Evolutionary conservation across 1,284 basidiomycete species (phyloP).

Genomic region (Irpex sp.): DNA sequence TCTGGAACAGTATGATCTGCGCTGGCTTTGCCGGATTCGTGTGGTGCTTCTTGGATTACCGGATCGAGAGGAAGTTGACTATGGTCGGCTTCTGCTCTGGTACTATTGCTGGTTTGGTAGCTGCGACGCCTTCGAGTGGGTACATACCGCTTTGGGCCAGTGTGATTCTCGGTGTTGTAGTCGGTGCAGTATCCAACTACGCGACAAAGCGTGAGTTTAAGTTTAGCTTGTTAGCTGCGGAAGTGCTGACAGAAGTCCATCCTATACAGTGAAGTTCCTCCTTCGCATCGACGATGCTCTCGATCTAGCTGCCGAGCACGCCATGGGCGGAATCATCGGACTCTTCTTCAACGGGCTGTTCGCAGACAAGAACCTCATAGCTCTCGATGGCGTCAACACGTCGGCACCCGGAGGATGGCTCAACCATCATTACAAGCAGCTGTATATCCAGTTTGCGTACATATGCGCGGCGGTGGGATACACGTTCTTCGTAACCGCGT

Average conservation of each 20-base stretch:
- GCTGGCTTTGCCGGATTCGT: conserved; percentile 76
- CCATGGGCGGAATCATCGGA: conserved; percentile 85
- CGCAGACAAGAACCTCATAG: conserved; percentile 58
- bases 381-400: conserved; percentile 76
- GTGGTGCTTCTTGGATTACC: conserved; percentile 89
- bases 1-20: conserved; percentile 86
- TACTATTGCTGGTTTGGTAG: conserved; percentile 88
- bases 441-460: conserved; percentile 85
- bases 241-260: conserved; percentile 8
- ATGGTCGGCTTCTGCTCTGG: conserved; percentile 86
- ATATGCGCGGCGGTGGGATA: conserved; percentile 67
- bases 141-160: conserved; percentile 67
- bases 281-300: conserved; percentile 78
- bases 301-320: conserved; percentile 90
- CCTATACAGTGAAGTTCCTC: conserved; percentile 56
- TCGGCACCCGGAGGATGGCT: conserved; percentile 70
- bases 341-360: conserved; percentile 80
- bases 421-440: conserved; percentile 67
- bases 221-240: conserved; percentile 7
- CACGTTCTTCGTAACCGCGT: conserved; percentile 65
- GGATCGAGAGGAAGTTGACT: conserved; percentile 77
- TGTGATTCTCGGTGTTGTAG: conserved; percentile 74
- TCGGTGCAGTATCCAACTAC: conserved; percentile 81
- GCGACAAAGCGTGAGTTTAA: conserved; percentile 74
- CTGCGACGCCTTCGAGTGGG: conserved; percentile 82